A percentile compares a stretch with the other conserved stretches of the same genome.
Evolutionary conservation across 192 early-diverging fungal species (phyloP).

Genomic region (Umbelopsis sp.): DNA sequence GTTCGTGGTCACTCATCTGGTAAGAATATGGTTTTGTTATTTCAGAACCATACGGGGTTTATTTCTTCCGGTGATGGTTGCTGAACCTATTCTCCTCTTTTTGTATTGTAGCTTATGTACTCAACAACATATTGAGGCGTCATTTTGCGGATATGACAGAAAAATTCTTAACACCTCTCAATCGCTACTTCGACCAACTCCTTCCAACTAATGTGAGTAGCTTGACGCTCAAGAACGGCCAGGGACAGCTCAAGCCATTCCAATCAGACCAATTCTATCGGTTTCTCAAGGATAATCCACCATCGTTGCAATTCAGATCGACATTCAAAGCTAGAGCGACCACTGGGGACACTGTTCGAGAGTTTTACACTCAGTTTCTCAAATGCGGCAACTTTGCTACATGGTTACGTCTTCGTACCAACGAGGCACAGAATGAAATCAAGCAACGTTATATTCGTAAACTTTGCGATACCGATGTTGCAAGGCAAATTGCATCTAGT

Average conservation of each 20-base stretch:
- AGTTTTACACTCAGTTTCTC: conserved; percentile 88
- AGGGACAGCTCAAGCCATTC: conserved; percentile 75
- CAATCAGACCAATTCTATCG: conserved; percentile 76
- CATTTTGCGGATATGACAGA: conserved; percentile 94
- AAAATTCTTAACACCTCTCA: conserved; percentile 92
- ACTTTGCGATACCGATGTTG: conserved; percentile 1
- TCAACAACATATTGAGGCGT: conserved; percentile 91
- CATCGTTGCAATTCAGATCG: conserved; percentile 47
- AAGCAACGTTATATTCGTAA: conserved; percentile 16
- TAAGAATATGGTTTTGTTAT: conserved; percentile 15
- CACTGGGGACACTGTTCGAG: conserved; percentile 61
- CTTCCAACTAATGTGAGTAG: conserved; percentile 57
- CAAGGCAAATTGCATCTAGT: background rate
- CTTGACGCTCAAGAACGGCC: background rate
- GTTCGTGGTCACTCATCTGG: conserved; percentile 70
- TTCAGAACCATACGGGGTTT: background rate
- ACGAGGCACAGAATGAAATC: conserved; percentile 81
- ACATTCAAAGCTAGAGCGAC: conserved; percentile 54
- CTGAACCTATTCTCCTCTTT: conserved; percentile 1
- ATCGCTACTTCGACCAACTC: conserved; percentile 89
- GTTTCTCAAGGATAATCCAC: conserved; percentile 56
- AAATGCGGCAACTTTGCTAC: conserved; percentile 95
- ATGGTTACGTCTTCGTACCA: conserved; percentile 85
- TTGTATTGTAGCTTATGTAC: conserved; percentile 54
- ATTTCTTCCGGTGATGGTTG: background rate